Conservation (phyloP, 2,329 filamentous ascomycete genomes). For the Colletotrichum incanum region DNA sequence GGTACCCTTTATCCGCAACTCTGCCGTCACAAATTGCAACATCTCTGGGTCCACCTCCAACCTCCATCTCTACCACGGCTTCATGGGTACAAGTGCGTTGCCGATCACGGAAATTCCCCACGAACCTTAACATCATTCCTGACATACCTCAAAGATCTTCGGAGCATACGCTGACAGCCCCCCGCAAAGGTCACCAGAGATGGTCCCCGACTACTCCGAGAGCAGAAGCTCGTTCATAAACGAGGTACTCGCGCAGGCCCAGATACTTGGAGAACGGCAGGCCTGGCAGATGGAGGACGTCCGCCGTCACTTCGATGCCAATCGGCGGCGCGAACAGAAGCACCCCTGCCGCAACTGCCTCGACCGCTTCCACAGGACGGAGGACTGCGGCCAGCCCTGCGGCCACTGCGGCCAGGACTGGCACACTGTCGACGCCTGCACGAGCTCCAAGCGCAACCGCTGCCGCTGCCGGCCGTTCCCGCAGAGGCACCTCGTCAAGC, state of each 20-base stretch:
- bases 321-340: not conserved
- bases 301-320: not conserved
- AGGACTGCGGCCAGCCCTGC: slow-evolving; percentile 49
- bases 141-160: not conserved
- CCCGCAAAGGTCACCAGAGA: not conserved
- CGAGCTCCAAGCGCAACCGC: slow-evolving; percentile 51
- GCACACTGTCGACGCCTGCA: slow-evolving; percentile 51
- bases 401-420: slow-evolving; percentile 53
- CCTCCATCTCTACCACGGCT: not conserved
- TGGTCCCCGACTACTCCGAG: not conserved
- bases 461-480: slow-evolving; percentile 59
- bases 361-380: slow-evolving; percentile 46
- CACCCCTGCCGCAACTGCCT: slow-evolving; percentile 49
- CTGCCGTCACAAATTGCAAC: not conserved
- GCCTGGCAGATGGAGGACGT: not conserved
- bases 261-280: not conserved
- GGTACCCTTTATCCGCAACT: too few relatives aligned
- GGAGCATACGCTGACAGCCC: not conserved
- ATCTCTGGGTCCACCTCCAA: not conserved
- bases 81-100: not conserved
- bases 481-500: slow-evolving; percentile 52
- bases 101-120: too few relatives aligned
- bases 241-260: too few relatives aligned
- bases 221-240: not conserved
- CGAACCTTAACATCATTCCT: not conserved